These are phyloP conservation scores for Zygnema circumcarinatum DNA, from an alignment of 139 green algal genomes.

Conservation along the genomic window DNA sequence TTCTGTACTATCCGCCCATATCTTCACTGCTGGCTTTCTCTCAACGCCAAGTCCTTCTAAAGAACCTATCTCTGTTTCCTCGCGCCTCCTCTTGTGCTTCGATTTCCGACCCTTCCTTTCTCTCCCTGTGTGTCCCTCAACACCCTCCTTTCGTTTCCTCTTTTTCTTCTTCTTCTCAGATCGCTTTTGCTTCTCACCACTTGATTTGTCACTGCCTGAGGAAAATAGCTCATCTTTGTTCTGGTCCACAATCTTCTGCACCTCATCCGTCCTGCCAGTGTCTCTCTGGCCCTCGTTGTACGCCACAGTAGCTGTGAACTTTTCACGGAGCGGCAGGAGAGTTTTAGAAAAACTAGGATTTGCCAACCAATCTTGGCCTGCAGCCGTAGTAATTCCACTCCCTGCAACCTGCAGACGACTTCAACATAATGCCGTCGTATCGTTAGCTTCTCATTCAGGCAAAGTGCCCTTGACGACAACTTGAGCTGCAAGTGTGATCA, in stretches of 20 bases:
- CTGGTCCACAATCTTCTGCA: neutral
- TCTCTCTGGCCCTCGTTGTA: neutral
- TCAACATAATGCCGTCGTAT: too few relatives aligned
- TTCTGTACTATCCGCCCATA: neutral
- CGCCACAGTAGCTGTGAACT: neutral
- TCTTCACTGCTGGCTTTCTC: constrained; percentile 39
- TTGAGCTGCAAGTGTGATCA: too few relatives aligned
- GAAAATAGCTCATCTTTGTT: neutral
- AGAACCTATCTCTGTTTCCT: constrained; percentile 16
- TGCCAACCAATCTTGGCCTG: neutral
- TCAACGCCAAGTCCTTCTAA: neutral
- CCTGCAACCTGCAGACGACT: neutral
- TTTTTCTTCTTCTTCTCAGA: constrained; percentile 15
- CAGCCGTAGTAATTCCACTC: neutral
- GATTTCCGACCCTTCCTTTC: constrained; percentile 14
- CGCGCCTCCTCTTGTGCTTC: constrained; percentile 10
- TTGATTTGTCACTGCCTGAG: constrained; percentile 14
- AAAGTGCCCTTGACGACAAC: too few relatives aligned
- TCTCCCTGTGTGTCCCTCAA: too few relatives aligned
- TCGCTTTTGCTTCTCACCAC: constrained; percentile 6
- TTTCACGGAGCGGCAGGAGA: neutral
- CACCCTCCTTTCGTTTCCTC: constrained; percentile 16
- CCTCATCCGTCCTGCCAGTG: neutral
- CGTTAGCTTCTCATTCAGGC: too few relatives aligned
- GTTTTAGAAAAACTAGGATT: neutral